These are phyloP conservation scores for Candida maesae DNA, from an alignment of 805 yeast species.

Conservation along the genomic window DNA sequence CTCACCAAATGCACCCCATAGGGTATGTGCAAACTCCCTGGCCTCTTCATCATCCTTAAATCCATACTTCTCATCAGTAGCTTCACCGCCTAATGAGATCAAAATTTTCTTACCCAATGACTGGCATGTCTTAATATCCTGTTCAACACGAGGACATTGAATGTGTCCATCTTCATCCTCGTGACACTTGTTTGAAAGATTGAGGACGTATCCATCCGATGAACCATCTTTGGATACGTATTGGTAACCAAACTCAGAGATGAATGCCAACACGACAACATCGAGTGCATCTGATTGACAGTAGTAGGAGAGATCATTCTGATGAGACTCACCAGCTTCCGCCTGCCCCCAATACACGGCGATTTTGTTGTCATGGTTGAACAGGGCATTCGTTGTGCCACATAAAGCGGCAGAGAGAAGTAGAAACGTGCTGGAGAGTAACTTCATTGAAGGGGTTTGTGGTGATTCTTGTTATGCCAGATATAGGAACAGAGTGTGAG, in stretches of 20 bases:
- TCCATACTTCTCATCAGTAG: slow-evolving; percentile 52
- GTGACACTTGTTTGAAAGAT: slow-evolving; percentile 53
- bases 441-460: neutral
- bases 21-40: slow-evolving; percentile 47
- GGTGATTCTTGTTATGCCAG: too few species aligned
- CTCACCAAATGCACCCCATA: slow-evolving; percentile 61
- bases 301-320: slow-evolving; percentile 44
- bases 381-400: too few species aligned
- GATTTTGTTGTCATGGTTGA: slow-evolving; percentile 25
- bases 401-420: neutral
- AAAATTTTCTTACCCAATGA: slow-evolving; percentile 70
- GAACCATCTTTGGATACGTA: slow-evolving; percentile 1
- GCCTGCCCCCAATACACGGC: slow-evolving; percentile 80
- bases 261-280: slow-evolving; percentile 66
- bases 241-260: slow-evolving; percentile 20
- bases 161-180: slow-evolving; percentile 31
- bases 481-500: too few species aligned
- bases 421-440: neutral
- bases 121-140: slow-evolving; percentile 76
- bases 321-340: slow-evolving; percentile 41
- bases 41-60: slow-evolving; percentile 80
- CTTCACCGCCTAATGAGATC: slow-evolving; percentile 75
- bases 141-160: slow-evolving; percentile 52
- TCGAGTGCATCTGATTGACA: slow-evolving; percentile 71
- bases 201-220: slow-evolving; percentile 33